Percentiles rank a stretch among this genome's conserved stretches.
phyloP scores from a whole-genome alignment of 2,329 filamentous ascomycete genomes.

The Falciphora oryzae region DNA sequence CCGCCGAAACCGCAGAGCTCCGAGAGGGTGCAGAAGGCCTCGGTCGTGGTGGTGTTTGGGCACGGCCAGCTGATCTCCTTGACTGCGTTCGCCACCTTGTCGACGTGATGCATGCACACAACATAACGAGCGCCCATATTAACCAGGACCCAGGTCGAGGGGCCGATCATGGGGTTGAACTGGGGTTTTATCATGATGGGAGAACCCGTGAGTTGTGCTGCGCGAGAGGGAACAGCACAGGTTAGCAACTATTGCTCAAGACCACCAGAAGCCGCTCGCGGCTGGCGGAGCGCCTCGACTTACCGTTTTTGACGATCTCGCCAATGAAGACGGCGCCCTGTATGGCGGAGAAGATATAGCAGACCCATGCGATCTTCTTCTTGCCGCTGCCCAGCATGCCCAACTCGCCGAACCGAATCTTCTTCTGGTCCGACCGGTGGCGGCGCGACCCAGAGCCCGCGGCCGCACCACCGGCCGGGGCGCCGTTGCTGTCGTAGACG shows the following conservation, averaged over 20 bases:
- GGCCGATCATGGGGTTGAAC: conserved; percentile 97
- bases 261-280: too few relatives aligned
- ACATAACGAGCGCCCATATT: conserved; percentile 91
- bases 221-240: background rate
- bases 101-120: conserved; percentile 87
- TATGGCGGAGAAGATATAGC: conserved; percentile 69
- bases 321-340: conserved; percentile 85
- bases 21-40: conserved; percentile 64
- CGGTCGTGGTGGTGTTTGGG: conserved; percentile 65
- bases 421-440: conserved; percentile 33
- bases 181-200: conserved; percentile 72
- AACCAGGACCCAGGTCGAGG: conserved; percentile 83
- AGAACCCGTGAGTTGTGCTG: conserved; percentile 53
- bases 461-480: conserved; percentile 16
- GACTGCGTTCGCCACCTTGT: conserved; percentile 52
- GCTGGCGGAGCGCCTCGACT: conserved; percentile 21
- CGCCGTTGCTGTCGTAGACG: conserved; percentile 46
- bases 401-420: conserved; percentile 51
- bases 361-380: conserved; percentile 68
- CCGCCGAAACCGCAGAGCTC: conserved; percentile 80
- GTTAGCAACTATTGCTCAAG: too few relatives aligned
- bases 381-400: conserved; percentile 52
- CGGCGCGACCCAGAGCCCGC: conserved; percentile 5
- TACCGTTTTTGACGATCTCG: conserved; percentile 81
- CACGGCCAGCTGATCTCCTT: conserved; percentile 63